phyloP scores from a whole-genome alignment of 2,329 filamentous ascomycete species.

The Aspergillus ustus region DNA sequence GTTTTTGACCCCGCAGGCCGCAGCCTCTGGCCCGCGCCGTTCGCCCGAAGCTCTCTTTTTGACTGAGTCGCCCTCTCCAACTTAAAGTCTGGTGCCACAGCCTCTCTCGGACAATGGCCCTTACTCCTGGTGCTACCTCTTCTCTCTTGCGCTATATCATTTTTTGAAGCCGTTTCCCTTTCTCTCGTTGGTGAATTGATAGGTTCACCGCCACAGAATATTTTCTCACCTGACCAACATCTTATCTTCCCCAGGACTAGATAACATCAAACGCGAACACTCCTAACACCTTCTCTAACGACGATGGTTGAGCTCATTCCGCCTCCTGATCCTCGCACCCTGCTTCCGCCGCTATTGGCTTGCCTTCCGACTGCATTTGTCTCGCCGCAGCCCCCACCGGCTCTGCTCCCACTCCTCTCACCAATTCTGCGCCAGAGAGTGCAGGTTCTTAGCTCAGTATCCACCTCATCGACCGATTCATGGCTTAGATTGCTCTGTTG shows the following conservation, averaged over 20 bases:
- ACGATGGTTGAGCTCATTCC: constrained; percentile 59
- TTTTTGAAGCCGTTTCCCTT: background rate
- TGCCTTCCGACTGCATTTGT: constrained; percentile 66
- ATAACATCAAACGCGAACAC: background rate
- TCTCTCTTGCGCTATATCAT: background rate
- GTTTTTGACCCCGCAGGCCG: constrained; percentile 19
- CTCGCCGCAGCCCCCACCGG: constrained; percentile 63
- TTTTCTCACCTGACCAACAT: background rate
- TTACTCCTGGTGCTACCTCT: background rate
- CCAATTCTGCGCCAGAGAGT: constrained; percentile 67
- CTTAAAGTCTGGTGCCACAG: constrained; percentile 1
- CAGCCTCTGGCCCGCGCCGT: constrained; percentile 18
- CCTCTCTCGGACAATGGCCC: background rate
- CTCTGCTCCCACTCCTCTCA: constrained; percentile 63
- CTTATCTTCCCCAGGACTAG: background rate
- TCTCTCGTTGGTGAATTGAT: background rate
- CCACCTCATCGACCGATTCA: constrained; percentile 50
- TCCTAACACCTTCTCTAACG: constrained; percentile 20
- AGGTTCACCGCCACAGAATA: background rate
- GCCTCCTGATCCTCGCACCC: constrained; percentile 58
- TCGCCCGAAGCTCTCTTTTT: constrained; percentile 21
- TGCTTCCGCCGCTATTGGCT: constrained; percentile 67
- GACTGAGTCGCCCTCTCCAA: background rate
- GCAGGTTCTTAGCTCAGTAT: constrained; percentile 57
- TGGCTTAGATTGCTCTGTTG: constrained; percentile 67